Conservation (phyloP, 805 yeast species). For the Blastobotrys attinorum region DNA sequence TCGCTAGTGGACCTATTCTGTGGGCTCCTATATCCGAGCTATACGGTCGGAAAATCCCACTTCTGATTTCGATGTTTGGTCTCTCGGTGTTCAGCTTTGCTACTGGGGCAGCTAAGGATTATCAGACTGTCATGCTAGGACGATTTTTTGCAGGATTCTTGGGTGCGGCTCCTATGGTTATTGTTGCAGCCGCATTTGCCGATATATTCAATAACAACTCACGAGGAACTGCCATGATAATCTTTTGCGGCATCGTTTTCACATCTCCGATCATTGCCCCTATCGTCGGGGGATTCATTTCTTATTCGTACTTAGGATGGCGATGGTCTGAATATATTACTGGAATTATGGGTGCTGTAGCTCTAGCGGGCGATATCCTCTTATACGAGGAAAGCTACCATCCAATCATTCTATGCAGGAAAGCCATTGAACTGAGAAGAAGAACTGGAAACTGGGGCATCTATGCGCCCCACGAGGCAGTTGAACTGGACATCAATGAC, state of each 20-base stretch:
- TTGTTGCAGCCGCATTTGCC: conserved; percentile 79
- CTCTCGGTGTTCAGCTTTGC: conserved; percentile 59
- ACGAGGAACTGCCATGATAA: conserved; percentile 69
- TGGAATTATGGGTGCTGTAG: conserved; percentile 48
- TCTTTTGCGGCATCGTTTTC: conserved; percentile 66
- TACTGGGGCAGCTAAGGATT: conserved; percentile 63
- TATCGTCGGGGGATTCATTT: conserved; percentile 61
- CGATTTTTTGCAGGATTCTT: conserved; percentile 73
- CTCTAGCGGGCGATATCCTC: conserved; percentile 32
- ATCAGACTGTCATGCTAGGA: conserved; percentile 69
- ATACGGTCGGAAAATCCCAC: conserved; percentile 61
- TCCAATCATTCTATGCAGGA: conserved; percentile 51
- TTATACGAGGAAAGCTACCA: conserved; percentile 61
- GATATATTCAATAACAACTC: conserved; percentile 60
- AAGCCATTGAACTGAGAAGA: conserved; percentile 54
- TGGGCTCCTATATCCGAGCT: conserved; percentile 85
- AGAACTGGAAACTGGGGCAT: conserved; percentile 75
- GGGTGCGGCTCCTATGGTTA: conserved; percentile 81
- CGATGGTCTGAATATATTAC: conserved; percentile 73
- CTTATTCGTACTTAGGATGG: conserved; percentile 58
- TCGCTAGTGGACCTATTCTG: conserved; percentile 83
- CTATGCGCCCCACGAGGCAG: conserved; percentile 65
- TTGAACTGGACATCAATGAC: conserved; percentile 46
- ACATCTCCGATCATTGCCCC: conserved; percentile 78
- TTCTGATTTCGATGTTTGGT: conserved; percentile 49